Conservation (phyloP, 2,329 filamentous ascomycete genomes). For the Myriosclerotinia duriaeana region DNA sequence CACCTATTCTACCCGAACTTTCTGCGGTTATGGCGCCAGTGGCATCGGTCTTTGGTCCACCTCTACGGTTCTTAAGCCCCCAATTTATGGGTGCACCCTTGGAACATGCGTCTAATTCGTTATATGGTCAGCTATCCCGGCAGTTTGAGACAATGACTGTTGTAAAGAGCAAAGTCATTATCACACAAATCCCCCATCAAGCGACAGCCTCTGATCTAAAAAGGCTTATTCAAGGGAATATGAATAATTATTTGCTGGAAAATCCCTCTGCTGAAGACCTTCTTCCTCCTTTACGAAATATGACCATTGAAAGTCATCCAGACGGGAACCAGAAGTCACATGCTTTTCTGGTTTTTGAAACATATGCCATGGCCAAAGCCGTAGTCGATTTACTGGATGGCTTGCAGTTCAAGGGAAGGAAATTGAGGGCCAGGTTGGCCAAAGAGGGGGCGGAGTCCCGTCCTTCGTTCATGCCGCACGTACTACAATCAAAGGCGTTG, state of each 20-base stretch:
- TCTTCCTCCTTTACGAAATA: constrained; percentile 16
- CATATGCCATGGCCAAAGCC: constrained; percentile 24
- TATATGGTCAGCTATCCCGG: background rate
- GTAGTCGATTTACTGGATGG: constrained; percentile 16
- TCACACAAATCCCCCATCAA: constrained; percentile 28
- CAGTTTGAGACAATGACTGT: constrained; percentile 5
- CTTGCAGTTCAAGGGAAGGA: background rate
- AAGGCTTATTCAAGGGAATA: constrained; percentile 20
- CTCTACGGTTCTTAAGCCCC: background rate
- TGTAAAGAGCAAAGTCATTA: constrained; percentile 32
- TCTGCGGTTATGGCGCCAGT: constrained; percentile 11
- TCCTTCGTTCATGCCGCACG: no score
- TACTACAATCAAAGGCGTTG: background rate
- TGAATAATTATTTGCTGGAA: background rate
- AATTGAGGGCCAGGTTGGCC: constrained; percentile 17
- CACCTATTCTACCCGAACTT: background rate
- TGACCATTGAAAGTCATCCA: constrained; percentile 27
- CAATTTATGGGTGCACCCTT: background rate
- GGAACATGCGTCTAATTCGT: background rate
- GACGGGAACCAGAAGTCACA: constrained; percentile 27
- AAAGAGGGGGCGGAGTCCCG: constrained; percentile 20
- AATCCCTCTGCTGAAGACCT: background rate
- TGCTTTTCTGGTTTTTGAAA: constrained; percentile 30
- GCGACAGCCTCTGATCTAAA: constrained; percentile 21
- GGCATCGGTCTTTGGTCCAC: constrained; percentile 18